Percentiles rank a stretch among this genome's conserved stretches.
phyloP scores from a whole-genome alignment of 2,329 filamentous ascomycete species.

The Pestalotiopsis sp. region DNA sequence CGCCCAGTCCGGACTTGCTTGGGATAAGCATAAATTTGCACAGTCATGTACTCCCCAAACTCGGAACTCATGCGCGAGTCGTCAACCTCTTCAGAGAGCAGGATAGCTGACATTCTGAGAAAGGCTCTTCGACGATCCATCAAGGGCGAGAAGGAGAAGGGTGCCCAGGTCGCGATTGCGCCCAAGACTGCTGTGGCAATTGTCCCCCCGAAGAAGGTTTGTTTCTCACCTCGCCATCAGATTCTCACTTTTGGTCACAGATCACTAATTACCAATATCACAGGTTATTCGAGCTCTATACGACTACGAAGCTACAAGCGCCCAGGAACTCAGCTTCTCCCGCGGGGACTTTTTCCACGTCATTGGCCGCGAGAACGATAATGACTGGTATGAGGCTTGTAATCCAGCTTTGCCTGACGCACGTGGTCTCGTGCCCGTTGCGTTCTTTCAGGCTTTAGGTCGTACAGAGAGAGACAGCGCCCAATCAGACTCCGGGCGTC shows the following conservation, averaged over 20 bases:
- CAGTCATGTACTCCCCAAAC: slow-evolving; percentile 26
- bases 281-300: slow-evolving; percentile 97
- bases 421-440: slow-evolving; percentile 88
- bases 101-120: slow-evolving; percentile 39
- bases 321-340: slow-evolving; percentile 84
- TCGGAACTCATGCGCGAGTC: slow-evolving; percentile 23
- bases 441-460: slow-evolving; percentile 89
- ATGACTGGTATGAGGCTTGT: slow-evolving; percentile 97
- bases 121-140: slow-evolving; percentile 85
- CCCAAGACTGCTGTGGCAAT: slow-evolving; percentile 88
- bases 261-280: slow-evolving; percentile 19
- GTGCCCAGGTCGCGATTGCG: slow-evolving; percentile 73
- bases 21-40: slow-evolving; percentile 9
- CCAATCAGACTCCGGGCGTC: slow-evolving; percentile 61
- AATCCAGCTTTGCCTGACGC: slow-evolving; percentile 88
- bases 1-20: slow-evolving; percentile 3
- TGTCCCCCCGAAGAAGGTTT: slow-evolving; percentile 89
- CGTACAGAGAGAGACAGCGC: slow-evolving; percentile 90
- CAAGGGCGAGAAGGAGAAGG: slow-evolving; percentile 83
- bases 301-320: slow-evolving; percentile 79
- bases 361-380: slow-evolving; percentile 90
- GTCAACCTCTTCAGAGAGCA: slow-evolving; percentile 20
- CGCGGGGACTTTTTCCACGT: slow-evolving; percentile 98
- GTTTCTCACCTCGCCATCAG: slow-evolving; percentile 20
- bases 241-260: neutral